Conservation (phyloP, 2,329 filamentous ascomycete species). For the Penicillium sp. region DNA sequence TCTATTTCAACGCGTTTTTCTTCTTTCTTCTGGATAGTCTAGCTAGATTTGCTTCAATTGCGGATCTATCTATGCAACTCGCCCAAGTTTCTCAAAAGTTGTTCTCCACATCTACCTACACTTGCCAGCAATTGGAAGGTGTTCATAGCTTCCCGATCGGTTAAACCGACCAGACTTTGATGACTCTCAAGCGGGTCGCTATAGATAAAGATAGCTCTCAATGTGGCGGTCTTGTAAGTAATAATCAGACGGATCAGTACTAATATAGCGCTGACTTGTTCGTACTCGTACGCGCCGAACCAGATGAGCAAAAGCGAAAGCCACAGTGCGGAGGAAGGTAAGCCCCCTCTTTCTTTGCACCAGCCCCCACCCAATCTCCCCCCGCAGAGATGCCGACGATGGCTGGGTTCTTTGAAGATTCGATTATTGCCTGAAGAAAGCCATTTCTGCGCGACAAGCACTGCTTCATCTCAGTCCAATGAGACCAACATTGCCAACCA, state of each 20-base stretch:
- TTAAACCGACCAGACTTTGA: not conserved
- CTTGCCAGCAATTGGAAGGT: not conserved
- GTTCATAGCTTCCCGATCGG: not conserved
- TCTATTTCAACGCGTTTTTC: too few species aligned
- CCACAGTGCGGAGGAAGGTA: constrained; percentile 3
- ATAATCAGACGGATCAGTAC: constrained; percentile 12
- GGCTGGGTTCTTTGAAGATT: not conserved
- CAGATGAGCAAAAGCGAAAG: not conserved
- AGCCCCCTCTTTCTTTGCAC: not conserved
- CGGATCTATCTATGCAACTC: not conserved
- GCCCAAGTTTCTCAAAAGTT: not conserved
- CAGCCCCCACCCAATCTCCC: constrained; percentile 9
- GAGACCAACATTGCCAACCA: constrained; percentile 5
- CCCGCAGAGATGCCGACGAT: not conserved
- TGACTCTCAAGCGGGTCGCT: not conserved
- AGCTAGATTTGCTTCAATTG: not conserved
- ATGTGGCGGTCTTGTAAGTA: constrained; percentile 5
- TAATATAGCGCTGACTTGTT: constrained; percentile 11
- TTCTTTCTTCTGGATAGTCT: not conserved
- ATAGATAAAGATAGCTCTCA: not conserved
- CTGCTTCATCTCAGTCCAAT: constrained; percentile 9
- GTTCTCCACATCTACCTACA: not conserved
- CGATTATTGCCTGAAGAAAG: constrained; percentile 2
- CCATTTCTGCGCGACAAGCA: constrained; percentile 3
- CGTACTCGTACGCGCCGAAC: constrained; percentile 7